phyloP scores from a whole-genome alignment of 2,329 filamentous ascomycete species.

The Orbilia brochopaga region DNA sequence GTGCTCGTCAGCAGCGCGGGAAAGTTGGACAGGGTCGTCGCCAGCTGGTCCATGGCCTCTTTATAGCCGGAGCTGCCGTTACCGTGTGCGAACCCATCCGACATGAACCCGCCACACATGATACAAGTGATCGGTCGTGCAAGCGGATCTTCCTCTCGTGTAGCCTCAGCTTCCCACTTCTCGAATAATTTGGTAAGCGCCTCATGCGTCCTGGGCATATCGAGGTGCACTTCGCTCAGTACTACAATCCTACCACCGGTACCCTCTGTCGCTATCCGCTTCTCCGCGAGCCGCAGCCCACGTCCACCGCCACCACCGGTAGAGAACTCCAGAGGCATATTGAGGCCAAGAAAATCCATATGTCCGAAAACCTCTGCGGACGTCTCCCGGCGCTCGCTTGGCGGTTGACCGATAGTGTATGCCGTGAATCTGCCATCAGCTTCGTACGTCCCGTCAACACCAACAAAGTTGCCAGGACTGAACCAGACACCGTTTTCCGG shows the following conservation, averaged over 20 bases:
- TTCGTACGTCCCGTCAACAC: slow-evolving; percentile 95
- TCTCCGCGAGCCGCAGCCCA: slow-evolving; percentile 52
- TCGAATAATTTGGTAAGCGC: slow-evolving; percentile 80
- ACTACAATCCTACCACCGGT: slow-evolving; percentile 67
- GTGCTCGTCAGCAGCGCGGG: slow-evolving; percentile 77
- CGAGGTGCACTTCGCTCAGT: slow-evolving; percentile 83
- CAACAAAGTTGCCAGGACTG: slow-evolving; percentile 90
- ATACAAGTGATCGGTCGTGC: slow-evolving; percentile 57
- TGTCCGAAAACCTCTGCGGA: slow-evolving; percentile 77
- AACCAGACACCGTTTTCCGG: slow-evolving; percentile 91
- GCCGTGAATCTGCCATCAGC: slow-evolving; percentile 93
- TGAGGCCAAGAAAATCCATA: slow-evolving; percentile 85
- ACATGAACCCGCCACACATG: slow-evolving; percentile 55
- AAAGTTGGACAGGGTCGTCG: slow-evolving; percentile 81
- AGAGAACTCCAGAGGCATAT: slow-evolving; percentile 54
- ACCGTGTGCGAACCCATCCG: slow-evolving; percentile 57
- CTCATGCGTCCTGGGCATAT: slow-evolving; percentile 79
- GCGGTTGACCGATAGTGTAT: slow-evolving; percentile 88
- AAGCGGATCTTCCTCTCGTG: slow-evolving; percentile 59
- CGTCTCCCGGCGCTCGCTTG: slow-evolving; percentile 80
- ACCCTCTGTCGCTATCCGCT: slow-evolving; percentile 30
- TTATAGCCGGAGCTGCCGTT: slow-evolving; percentile 94
- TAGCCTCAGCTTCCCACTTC: slow-evolving; percentile 71
- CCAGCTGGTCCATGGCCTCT: slow-evolving; percentile 89
- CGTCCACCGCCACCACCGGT: slow-evolving; percentile 51